Evolutionary conservation across 495 filamentous ascomycete genomes (phyloP), one percentile per base, ranked within the genome.

Genomic region (Xanthoparmelia taractica): DNA sequence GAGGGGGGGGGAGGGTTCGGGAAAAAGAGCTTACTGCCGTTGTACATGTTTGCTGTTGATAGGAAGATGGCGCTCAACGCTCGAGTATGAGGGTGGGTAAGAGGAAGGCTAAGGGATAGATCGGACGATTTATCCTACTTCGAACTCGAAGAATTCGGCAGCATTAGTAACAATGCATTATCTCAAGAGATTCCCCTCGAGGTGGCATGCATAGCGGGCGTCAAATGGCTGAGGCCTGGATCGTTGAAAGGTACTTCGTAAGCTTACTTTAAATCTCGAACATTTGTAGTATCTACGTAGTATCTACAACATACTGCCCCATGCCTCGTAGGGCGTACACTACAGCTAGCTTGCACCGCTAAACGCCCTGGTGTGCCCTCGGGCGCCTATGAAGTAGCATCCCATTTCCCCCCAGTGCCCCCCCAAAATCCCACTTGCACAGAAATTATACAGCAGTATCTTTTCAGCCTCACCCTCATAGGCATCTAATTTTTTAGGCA

Each of bases 21-120:
- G n/a, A n/a, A n/a, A n/a, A n/a, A 8, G 29, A 31, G 48, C 65
- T 50, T 66, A 68, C 68, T 68, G 36, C 57, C 61, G 41, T 66
- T 65, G 48, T 70, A 68, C 68, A 70, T 70, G 12, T 13, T 63
- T 34, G 43, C 47, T 31, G 36, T 47, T 12, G n/a, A 29, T 23
- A 8, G 3, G 25, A 17, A 55, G n/a, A 7, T 41, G n/a, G 10
- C 54, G 31, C 31, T 36, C 23, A n/a, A 36, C 33, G 27, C 20
- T 31, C 11, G 27, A 23, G 5, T 4, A 56, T 36, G 18, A 0
- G 13, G 8, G 31, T 5, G 12, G 31, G 20, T 0, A 57, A 1
- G 29, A 36, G 54, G 31, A 36, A 34, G 5, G 20, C 33, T 58
- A 8, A 8, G 8, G 8, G 45, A 48, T 13, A 25, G 45, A 25